Evolutionary conservation across 441 rosid species (phyloP), one percentile per base, ranked within the genome.

Genomic region (Jatropha podagrica): DNA sequence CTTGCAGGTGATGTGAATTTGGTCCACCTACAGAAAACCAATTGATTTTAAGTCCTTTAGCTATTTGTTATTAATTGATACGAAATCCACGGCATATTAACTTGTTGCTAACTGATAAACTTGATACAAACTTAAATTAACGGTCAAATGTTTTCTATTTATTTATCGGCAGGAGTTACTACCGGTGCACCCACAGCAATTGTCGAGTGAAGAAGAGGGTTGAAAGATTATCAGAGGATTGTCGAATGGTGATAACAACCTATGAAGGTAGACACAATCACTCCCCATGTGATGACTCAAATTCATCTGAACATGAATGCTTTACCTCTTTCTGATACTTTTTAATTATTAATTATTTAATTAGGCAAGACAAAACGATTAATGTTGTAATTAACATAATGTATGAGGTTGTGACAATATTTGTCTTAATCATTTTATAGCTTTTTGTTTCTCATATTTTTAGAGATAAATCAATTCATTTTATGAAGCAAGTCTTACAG

Each of bases 191-290:
- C 6, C 89, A 95, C 76, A 93, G 69, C 63, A 95, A 90, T 69
- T 95, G 99, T 76, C 80, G 92, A 73, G 98, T 95, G 85, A 95
- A 95, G 88, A 95, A 95, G 87, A 93, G 98, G 78, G 97, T 95
- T 4, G 99, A 95, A 79, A 59, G 99, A 73, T 79, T 95, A 40
- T 95, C 98, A 14, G 98, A 95, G 72, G 99, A 95, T 73, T 90
- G 97, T 78, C 86, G 99, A 78, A 95, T 95, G 99, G 99, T 95
- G 76, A 95, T 95, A 59, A 95, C 99, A 14, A 93, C 99, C 18
- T 93, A 93, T 27, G 99, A 95, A 88, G 99, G 99, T 65, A 90
- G 99, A 81, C 99, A 95, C 84, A 91, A 86, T 74, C 99, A 95
- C 86, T 79, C 91, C 76, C 97, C 98, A 8, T 90, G 87, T 40